phyloP scores from a whole-genome alignment of 345 rosid species.

The Gossypium mustelinum region DNA sequence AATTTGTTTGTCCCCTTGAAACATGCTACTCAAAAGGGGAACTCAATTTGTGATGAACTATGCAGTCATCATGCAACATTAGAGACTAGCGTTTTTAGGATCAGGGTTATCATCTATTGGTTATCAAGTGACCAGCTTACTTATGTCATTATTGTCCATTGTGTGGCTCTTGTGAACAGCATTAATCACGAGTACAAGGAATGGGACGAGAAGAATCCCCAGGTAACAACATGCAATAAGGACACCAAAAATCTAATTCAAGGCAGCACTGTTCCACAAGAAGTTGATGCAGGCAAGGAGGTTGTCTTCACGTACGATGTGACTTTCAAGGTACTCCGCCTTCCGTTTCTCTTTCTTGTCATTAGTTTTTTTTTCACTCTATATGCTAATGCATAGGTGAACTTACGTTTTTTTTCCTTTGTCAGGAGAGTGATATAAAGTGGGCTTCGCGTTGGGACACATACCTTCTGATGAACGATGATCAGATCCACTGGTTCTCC shows the following conservation, averaged over 20 bases:
- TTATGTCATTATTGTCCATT: neutral
- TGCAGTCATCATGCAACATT: neutral
- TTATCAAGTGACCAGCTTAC: neutral
- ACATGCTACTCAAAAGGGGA: neutral
- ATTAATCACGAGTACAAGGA: constrained; percentile 91
- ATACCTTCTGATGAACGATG: constrained; percentile 94
- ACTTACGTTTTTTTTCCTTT: neutral
- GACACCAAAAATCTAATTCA: constrained; percentile 83
- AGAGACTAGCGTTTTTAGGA: neutral
- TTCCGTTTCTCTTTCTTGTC: constrained; percentile 10
- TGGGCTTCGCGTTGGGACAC: constrained; percentile 99
- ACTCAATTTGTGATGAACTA: neutral
- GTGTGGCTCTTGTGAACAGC: constrained; percentile 40
- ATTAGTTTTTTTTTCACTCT: neutral
- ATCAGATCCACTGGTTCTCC: constrained; percentile 98
- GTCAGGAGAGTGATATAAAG: constrained; percentile 86
- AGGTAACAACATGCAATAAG: constrained; percentile 84
- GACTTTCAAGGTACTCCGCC: constrained; percentile 60
- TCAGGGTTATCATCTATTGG: neutral
- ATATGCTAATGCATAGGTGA: neutral
- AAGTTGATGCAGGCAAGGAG: constrained; percentile 66
- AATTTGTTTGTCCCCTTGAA: neutral
- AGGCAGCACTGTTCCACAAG: constrained; percentile 86
- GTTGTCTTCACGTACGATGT: constrained; percentile 94
- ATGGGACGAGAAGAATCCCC: constrained; percentile 84